Evolutionary conservation across 2,329 filamentous ascomycete genomes (phyloP), one percentile per base, ranked within the genome.

Genomic region (Exophiala sp.): DNA sequence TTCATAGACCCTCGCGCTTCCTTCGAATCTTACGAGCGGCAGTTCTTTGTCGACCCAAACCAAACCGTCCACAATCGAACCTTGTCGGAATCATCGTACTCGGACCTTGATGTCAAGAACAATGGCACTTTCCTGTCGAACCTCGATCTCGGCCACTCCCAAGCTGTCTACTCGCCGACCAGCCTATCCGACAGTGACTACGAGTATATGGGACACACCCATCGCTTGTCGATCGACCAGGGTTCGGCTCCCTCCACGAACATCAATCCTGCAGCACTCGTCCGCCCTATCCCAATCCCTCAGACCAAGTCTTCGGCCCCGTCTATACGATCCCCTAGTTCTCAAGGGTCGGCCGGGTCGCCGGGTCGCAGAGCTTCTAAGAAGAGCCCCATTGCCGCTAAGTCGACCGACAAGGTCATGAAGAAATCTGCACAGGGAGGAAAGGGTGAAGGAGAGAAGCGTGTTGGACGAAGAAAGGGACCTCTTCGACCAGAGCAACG

Each of bases 401-500:
- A 96, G 78, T 82, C 86, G 1, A 84, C 88, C 35, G 95, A 96
- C 74, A 82, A 88, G 8, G 88, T 92, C 65, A 86, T 91, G 64
- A 89, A 89, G 72, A 90, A 90, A 72, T 79, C 68, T 56, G 86
- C 76, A 60, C 88, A 79, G 57, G 83, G 81, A 56, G 85, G 84
- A 65, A 95, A 92, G 78, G 91, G 88, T 73, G 89, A 95, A 62
- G 80, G 80, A 36, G 92, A 96, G 80, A 97, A 96, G 82, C 91
- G 91, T 72, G 88, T 96, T 57, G 92, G 92, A 45, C 86, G 90
- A 67, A 84, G 92, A 74, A 89, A 89, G 71, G 92, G 92, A 34
- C 92, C 92, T 55, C 82, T 97, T 63, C 81, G 91, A 66, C 91
- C 91, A 9, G 92, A 97, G 71, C 92, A 96, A 77, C 84, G 92